These are phyloP conservation scores for Cyclotella choctawhatcheeana DNA, from an alignment of 108 stramenopile species.

Conservation along the genomic window DNA sequence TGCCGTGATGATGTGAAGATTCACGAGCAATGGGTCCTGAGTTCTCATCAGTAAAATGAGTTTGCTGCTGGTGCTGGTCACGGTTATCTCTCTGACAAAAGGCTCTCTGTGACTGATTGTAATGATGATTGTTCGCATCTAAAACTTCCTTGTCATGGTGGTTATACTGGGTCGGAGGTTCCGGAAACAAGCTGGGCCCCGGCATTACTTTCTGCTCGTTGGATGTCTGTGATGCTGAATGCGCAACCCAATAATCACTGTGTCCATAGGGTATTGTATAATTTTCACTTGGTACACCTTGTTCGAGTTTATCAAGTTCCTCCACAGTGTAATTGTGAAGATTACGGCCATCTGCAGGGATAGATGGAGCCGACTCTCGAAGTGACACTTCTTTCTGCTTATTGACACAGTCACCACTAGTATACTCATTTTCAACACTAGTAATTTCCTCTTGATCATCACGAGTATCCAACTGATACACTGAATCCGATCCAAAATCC, in stretches of 20 bases:
- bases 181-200: no score
- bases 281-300: neutral
- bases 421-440: neutral
- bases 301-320: neutral
- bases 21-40: no score
- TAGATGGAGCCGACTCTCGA: no score
- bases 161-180: neutral
- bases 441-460: slow-evolving; percentile 1
- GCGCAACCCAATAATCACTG: slow-evolving; percentile 32
- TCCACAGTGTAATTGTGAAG: neutral
- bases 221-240: slow-evolving; percentile 18
- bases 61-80: no score
- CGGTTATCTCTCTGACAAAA: no score
- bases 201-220: neutral
- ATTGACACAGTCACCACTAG: no score
- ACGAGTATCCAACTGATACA: neutral
- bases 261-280: neutral
- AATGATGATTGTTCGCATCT: neutral
- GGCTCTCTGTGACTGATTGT: neutral
- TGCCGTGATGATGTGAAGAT: neutral
- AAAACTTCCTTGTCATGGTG: neutral
- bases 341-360: neutral
- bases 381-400: no score
- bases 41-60: no score
- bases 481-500: neutral